A percentile compares a stretch with the other conserved stretches of the same genome.
phyloP scores from a whole-genome alignment of 495 filamentous ascomycete genomes.

The Aspergillus cristatus region DNA sequence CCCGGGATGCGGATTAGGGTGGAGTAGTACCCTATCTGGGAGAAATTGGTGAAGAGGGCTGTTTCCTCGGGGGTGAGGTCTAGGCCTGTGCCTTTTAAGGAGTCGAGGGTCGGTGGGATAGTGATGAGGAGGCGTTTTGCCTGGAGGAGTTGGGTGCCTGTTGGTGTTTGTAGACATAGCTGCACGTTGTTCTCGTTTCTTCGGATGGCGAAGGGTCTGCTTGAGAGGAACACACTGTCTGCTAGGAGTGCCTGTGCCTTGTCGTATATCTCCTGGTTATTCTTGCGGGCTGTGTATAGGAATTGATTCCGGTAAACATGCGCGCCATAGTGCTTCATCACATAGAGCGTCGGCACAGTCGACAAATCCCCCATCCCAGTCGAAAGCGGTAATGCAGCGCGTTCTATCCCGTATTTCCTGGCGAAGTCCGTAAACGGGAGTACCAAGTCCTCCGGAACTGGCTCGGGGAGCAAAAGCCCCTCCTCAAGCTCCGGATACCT shows the following conservation, averaged over 20 bases:
- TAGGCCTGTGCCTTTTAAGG: conserved; percentile 22
- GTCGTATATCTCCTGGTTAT: conserved; percentile 32
- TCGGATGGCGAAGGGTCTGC: conserved; percentile 6
- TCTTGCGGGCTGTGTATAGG: conserved; percentile 12
- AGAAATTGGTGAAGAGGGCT: conserved; percentile 29
- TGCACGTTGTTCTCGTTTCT: too few relatives aligned
- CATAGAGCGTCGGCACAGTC: conserved; percentile 10
- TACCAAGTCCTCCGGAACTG: conserved; percentile 35
- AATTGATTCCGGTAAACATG: neutral
- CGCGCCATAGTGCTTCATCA: conserved; percentile 11
- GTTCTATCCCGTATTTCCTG: conserved; percentile 27
- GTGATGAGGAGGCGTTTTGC: conserved; percentile 37
- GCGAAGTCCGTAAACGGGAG: conserved; percentile 33
- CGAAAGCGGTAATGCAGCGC: too few relatives aligned
- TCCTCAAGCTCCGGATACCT: conserved; percentile 31
- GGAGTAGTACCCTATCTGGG: conserved; percentile 9
- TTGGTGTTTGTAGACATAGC: conserved; percentile 24
- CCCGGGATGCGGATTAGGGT: conserved; percentile 10
- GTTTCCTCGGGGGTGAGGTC: conserved; percentile 27
- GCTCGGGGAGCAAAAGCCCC: conserved; percentile 29
- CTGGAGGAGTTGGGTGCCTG: conserved; percentile 27
- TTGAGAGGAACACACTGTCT: conserved; percentile 18
- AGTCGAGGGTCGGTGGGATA: conserved; percentile 20
- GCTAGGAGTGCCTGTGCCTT: conserved; percentile 20
- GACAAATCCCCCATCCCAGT: conserved; percentile 18